phyloP scores from a whole-genome alignment of 2,329 filamentous ascomycete species.

The Davidsoniella eucalypti region DNA sequence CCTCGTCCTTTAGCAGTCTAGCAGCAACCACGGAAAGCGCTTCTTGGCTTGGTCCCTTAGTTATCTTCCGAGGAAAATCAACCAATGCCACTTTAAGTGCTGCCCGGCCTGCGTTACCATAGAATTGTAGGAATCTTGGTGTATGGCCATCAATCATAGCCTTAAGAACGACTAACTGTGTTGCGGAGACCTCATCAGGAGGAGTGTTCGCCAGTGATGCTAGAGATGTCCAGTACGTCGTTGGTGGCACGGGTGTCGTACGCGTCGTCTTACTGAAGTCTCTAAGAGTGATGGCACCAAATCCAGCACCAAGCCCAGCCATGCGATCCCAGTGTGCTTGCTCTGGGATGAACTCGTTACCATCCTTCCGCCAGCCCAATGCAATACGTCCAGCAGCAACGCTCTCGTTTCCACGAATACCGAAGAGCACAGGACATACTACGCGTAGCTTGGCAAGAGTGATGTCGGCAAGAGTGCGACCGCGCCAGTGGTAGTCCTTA shows the following conservation, averaged over 20 bases:
- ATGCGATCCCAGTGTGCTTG: conserved; percentile 68
- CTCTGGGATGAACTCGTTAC: conserved; percentile 43
- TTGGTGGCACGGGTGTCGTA: conserved; percentile 59
- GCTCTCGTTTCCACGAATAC: conserved; percentile 58
- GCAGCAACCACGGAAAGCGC: conserved; percentile 37
- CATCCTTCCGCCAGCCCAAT: conserved; percentile 59
- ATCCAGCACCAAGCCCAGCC: conserved; percentile 71
- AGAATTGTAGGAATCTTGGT: conserved; percentile 62
- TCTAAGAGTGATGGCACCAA: conserved; percentile 63
- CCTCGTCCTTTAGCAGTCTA: conserved; percentile 33
- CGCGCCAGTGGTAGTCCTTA: conserved; percentile 49
- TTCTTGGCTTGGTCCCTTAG: conserved; percentile 31
- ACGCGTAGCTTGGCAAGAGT: conserved; percentile 72
- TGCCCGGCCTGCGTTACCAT: conserved; percentile 58
- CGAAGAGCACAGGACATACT: conserved; percentile 72
- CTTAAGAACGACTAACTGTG: conserved; percentile 54
- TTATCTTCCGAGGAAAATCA: conserved; percentile 48
- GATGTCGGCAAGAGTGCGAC: conserved; percentile 58
- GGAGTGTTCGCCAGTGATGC: conserved; percentile 64
- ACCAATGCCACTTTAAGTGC: conserved; percentile 54
- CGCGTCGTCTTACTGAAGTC: conserved; percentile 59
- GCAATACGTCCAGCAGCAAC: conserved; percentile 48
- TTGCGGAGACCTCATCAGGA: conserved; percentile 47
- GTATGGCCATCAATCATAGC: conserved; percentile 59
- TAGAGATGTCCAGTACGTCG: conserved; percentile 68